Evolutionary conservation across 495 filamentous ascomycete species (phyloP).

Genomic region (Trichoderma orchidacearum): DNA sequence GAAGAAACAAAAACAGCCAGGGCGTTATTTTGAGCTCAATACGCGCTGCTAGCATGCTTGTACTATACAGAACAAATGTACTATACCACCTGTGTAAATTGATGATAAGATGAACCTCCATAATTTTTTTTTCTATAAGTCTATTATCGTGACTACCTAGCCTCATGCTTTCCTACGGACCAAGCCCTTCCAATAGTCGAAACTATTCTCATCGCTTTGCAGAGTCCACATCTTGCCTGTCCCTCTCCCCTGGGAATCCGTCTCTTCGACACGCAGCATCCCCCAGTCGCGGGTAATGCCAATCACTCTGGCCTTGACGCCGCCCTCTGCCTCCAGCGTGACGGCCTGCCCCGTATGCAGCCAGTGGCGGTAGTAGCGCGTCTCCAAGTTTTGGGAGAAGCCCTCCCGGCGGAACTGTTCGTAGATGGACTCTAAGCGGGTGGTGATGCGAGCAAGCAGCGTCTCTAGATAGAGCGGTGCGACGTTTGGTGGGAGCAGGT

Average conservation of each 20-base stretch:
- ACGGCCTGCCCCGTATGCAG: conserved; percentile 85
- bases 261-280: conserved; percentile 67
- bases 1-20: neutral
- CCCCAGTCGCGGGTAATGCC: conserved; percentile 87
- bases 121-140: neutral
- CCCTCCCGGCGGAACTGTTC: conserved; percentile 56
- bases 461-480: conserved; percentile 62
- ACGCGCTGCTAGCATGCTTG: neutral
- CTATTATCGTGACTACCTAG: neutral
- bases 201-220: conserved; percentile 96
- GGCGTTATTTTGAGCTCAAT: neutral
- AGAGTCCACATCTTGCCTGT: conserved; percentile 73
- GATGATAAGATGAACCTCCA: neutral
- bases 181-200: conserved; percentile 91
- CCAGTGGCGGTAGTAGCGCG: conserved; percentile 75
- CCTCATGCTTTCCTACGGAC: conserved; percentile 52
- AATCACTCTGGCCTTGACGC: conserved; percentile 62
- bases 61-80: neutral
- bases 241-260: conserved; percentile 52
- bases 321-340: conserved; percentile 72
- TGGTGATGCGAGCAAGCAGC: conserved; percentile 70
- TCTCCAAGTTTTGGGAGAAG: conserved; percentile 58
- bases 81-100: neutral
- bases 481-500: conserved; percentile 41
- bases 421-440: conserved; percentile 68